A percentile compares a stretch with the other conserved stretches of the same genome.
phyloP scores from a whole-genome alignment of 306 rosid genomes.

The Casuarina glauca region DNA sequence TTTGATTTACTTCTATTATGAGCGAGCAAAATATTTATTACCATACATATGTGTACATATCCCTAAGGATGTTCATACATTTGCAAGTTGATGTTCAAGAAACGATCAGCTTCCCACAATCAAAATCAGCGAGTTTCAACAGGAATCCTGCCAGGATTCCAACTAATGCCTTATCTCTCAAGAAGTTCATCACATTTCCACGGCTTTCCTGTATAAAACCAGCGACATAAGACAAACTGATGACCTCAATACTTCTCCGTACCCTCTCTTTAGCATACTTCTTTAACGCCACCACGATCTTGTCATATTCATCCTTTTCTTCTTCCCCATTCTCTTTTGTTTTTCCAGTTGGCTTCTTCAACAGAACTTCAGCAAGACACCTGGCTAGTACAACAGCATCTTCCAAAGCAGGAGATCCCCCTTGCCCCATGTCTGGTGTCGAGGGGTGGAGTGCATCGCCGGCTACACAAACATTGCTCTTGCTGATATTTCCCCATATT shows the following conservation, averaged over 20 bases:
- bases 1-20: too few species aligned
- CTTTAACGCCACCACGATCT: conserved; percentile 31
- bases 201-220: conserved; percentile 26
- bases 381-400: conserved; percentile 50
- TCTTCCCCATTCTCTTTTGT: not conserved
- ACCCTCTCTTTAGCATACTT: conserved; percentile 39
- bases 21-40: too few species aligned
- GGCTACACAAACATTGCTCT: conserved; percentile 64
- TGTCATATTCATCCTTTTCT: not conserved
- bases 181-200: too few species aligned
- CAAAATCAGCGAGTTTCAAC: too few species aligned
- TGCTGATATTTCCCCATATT: conserved; percentile 52
- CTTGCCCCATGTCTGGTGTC: conserved; percentile 72
- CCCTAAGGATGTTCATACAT: too few species aligned
- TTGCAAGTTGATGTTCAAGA: too few species aligned
- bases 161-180: too few species aligned
- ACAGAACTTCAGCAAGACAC: conserved; percentile 24
- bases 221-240: conserved; percentile 29
- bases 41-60: too few species aligned
- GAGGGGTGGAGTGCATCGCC: conserved; percentile 79
- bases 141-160: too few species aligned
- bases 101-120: too few species aligned
- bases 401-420: conserved; percentile 60
- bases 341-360: not conserved
- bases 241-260: conserved; percentile 41